Base-by-base conservation (phyloP, 495 filamentous ascomycete species). In the Thermothielavioides terrestris region DNA sequence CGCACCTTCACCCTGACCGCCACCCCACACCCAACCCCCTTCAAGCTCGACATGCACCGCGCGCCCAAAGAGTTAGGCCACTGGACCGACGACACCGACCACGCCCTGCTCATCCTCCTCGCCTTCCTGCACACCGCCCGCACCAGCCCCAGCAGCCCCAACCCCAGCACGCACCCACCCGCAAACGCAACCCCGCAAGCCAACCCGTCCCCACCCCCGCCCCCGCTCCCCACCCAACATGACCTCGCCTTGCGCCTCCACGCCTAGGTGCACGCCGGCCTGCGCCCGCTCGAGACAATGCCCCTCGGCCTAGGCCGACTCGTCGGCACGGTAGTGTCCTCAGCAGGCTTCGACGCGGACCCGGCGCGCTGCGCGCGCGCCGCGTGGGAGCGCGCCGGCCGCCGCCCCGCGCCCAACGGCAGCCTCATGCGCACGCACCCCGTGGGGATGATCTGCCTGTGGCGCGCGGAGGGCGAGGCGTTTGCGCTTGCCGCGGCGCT, bases 51-150 rank as follows among this genome's bases (percentile, higher is more conserved):
- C 57, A 38, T 46, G 20, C 70, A 73, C 54, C 62, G 69, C 48
- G 58, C 61, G 12, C 58, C 62, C 31, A 65, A 72, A 21, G 43
- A 56, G 0, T 50, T 52, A 3, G 63, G 63, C 34, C 62, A 69
- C 47, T 76, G 72, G 73, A 76, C 73, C n/a, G 72, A 76, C 51
- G 73, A 76, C 54, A 76, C 73, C 10, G 73, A 76, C 53, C 73
- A 76, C 49, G 61, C 69, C 10, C 58, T 75, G 0, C 55, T 74
- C 0, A 56, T 76, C 14, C 23, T 76, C 6, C 59, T 76, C 14
- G 57, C 65, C 15, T 74, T 66, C 48, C 56, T 76, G 1, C 69
- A 71, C 42, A 56, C 57, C 10, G 62, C 68, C 11, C 5, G 31
- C 12, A 38, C 36, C 36, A 14, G 5, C 7, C 22, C 37, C 21